Evolutionary conservation across 2,329 filamentous ascomycete genomes (phyloP), one percentile per base, ranked within the genome.

Genomic region (Escovopsis sp.): DNA sequence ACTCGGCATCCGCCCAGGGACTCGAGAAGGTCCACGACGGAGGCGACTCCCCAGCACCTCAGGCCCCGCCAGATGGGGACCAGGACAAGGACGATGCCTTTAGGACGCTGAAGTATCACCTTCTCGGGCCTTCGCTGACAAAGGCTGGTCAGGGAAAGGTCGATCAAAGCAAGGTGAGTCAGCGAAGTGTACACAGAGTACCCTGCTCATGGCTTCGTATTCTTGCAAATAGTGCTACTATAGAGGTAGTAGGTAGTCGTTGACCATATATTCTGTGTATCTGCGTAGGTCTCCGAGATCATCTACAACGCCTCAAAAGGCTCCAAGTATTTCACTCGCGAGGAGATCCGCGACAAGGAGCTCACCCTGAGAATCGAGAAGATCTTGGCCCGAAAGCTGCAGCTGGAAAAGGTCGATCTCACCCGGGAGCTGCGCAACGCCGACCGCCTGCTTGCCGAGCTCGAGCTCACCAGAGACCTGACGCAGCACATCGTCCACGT

Each of bases 271-370:
- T n/a, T n/a, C n/a, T n/a, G n/a, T n/a, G n/a, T n/a, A n/a, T n/a
- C n/a, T n/a, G n/a, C n/a, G n/a, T 34, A 79, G 76, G 86, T 98
- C 34, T 92, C 87, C 3, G 87, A 96, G 48, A 79, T 96, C 46
- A 98, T 98, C 40, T 96, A 94, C 60, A 85, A 93, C 55, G 86
- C 87, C 10, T 94, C 86, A 13, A 94, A 92, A 53, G 90, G 90
- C 33, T 93, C 85, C 45, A 94, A 94, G 54, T 98, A 79, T 62
- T 98, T 96, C 68, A 83, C 79, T 46, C 84, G 87, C 40, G 90
- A 98, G 56, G 80, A 94, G 53, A 68, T 62, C 38, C 79, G 78
- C 47, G 88, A 96, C 61, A 79, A 79, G 48, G 68, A 72, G 31
- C 70, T 96, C 15, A 94, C 88, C 0, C 67, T 77, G 37, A 94